A percentile compares a stretch with the other conserved stretches of the same genome.
Conservation (phyloP, 2,329 filamentous ascomycete species). For the Fusarium keratoplasticum region DNA sequence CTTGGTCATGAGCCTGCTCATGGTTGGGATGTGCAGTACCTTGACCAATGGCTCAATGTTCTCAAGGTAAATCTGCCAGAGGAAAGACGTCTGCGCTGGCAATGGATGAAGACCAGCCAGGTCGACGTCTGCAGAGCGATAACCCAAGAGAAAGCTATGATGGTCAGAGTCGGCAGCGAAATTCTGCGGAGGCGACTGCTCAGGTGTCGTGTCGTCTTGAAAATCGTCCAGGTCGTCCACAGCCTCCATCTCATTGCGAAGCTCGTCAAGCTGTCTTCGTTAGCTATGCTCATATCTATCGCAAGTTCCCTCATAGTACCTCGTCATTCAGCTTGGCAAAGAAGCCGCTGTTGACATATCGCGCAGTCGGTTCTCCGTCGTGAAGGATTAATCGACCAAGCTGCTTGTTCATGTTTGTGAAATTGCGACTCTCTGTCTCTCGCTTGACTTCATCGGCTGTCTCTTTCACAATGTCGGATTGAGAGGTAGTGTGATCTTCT, state of each 20-base stretch:
- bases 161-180: slow-evolving; percentile 7
- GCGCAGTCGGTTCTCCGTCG: slow-evolving; percentile 73
- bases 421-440: slow-evolving; percentile 58
- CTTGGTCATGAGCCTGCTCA: slow-evolving; percentile 31
- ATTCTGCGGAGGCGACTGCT: slow-evolving; percentile 31
- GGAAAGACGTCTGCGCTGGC: slow-evolving; percentile 19
- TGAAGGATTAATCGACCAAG: slow-evolving; percentile 74
- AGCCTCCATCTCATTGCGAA: slow-evolving; percentile 30
- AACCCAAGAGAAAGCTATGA: slow-evolving; percentile 36
- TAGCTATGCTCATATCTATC: neutral
- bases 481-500: neutral
- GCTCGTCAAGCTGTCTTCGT: slow-evolving; percentile 25
- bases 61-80: slow-evolving; percentile 37
- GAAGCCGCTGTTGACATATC: slow-evolving; percentile 81
- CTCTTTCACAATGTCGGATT: slow-evolving; percentile 23
- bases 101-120: slow-evolving; percentile 29
- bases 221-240: slow-evolving; percentile 21
- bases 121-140: slow-evolving; percentile 27
- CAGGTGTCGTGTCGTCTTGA: slow-evolving; percentile 31
- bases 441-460: slow-evolving; percentile 24
- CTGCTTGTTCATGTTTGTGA: slow-evolving; percentile 28
- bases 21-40: slow-evolving; percentile 34
- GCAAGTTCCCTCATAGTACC: slow-evolving; percentile 52
- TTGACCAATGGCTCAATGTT: slow-evolving; percentile 35
- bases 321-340: slow-evolving; percentile 82